Evolutionary conservation across 306 rosid genomes (phyloP), one percentile per base, ranked within the genome.

Genomic region (Mimosa bimucronata): DNA sequence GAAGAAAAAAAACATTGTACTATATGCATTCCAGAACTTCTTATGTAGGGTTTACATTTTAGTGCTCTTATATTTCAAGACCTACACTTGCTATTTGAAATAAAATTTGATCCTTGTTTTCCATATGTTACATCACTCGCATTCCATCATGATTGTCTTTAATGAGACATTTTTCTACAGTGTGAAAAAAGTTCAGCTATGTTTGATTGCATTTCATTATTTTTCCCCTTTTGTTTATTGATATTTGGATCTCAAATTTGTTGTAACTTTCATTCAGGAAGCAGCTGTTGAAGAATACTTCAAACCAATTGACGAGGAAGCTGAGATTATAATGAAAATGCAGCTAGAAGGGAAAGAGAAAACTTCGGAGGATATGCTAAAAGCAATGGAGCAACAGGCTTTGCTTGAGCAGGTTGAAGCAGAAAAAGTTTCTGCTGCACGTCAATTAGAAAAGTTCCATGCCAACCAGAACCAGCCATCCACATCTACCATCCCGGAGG

Each of bases 301-400:
- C 88, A 92, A 90, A 87, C 98, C 98, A 9, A 80, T 95, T 74
- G 94, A 91, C 88, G 81, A 85, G 77, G 94, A 95, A 84, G 97
- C 92, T 52, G 94, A 95, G 87, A 40, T 74, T 66, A 55, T 94
- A 55, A 88, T 94, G 95, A 86, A 84, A 82, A 81, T 85, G 16
- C 88, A 77, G 82, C 86, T 88, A 52, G 86, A 86, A 69, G 96
- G 88, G 75, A 92, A 89, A 70, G 97, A 89, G 79, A 85, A 83
- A 77, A 78, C 81, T 31, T 81, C 87, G 89, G 83, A 85, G 71
- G 83, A 85, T 64, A 93, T 88, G 92, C 64, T 88, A 86, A 85
- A 85, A 81, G 74, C 85, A 55, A 84, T 88, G 90, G 91, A 92
- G 74, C 84, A 85, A 46, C 91, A 92, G 81, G 90, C 88, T 81